Evolutionary conservation across 1,284 basidiomycete genomes (phyloP).

Genomic region (Testicularia cyperi): DNA sequence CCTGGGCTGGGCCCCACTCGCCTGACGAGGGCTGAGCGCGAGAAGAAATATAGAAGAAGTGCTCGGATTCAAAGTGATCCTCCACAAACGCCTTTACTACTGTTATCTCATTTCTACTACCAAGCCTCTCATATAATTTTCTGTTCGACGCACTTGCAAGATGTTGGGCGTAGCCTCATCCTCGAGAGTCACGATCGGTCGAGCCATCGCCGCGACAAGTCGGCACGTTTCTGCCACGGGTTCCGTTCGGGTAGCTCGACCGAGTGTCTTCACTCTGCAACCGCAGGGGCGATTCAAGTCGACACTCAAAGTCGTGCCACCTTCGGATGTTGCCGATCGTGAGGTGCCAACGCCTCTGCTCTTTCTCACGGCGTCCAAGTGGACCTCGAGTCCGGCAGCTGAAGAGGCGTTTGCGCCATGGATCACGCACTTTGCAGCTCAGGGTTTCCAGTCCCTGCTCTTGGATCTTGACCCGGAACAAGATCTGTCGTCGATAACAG

Average conservation of each 20-base stretch:
- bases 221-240: no score
- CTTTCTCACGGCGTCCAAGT: slow-evolving; percentile 46
- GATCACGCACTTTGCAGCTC: slow-evolving; percentile 21
- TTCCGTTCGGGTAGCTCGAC: no score
- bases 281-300: slow-evolving; percentile 9
- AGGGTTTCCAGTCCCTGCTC: slow-evolving; percentile 39
- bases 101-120: no score
- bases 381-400: slow-evolving; percentile 28
- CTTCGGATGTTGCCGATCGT: slow-evolving; percentile 14
- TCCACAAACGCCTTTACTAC: no score
- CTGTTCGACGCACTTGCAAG: no score
- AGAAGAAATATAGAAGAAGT: no score
- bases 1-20: no score
- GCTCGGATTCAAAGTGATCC: no score
- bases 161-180: neutral
- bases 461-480: slow-evolving; percentile 48
- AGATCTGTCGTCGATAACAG: slow-evolving; percentile 6
- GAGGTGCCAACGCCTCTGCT: slow-evolving; percentile 55
- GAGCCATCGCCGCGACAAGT: no score
- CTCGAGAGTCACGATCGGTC: neutral
- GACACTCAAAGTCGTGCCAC: slow-evolving; percentile 9
- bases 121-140: no score
- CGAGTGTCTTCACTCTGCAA: no score
- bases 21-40: no score
- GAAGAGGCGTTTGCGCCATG: slow-evolving; percentile 11